Evolutionary conservation across 108 stramenopile genomes (phyloP), one percentile per base, ranked within the genome.

Genomic region (Aurantiochytrium sp.): DNA sequence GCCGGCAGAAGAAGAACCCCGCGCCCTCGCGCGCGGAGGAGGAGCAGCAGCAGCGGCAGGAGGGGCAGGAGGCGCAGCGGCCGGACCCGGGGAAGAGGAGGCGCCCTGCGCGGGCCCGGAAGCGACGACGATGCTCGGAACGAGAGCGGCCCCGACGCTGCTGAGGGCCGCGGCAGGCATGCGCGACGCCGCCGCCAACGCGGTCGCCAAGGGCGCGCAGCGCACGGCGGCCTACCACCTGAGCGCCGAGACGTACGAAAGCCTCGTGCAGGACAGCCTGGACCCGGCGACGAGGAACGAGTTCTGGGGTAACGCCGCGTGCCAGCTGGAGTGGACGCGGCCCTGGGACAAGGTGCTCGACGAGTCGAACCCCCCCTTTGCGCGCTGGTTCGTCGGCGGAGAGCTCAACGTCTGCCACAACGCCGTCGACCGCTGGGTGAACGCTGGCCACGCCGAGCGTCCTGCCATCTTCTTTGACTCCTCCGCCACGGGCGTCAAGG

Each of bases 331-430:
- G 25, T 83, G 76, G 76, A 18, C 44, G 19, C 45, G 51, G 51
- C 76, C 76, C 76, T 83, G 45, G 45, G 49, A 83, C n/a, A 83
- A 53, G 49, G 76, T 83, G 23, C 76, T 83, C 5, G 76, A 83
- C 51, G 76, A 83, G 6, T 83, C 76, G 45, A 55, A 83, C 6
- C 6, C 76, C 10, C 76, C 76, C 8, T 83, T 83, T 23, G 19
- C 76, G 51, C 12, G 51, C 10, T 83, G 76, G 76, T 83, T 83
- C 28, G 76, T 83, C 23, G 76, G 76, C 45, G 97, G 96, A 4
- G 94, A 96, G 72, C 72, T 94, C 69, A 95, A 96, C 88, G 94
- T 93, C 4, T 91, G 93, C 89, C 94, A 95, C 93, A 96, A 95
- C 72, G 94, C 94, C 64, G 87, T 95, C 18, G 96, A 96, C 87